Percentiles rank a stretch among this genome's conserved stretches.
Evolutionary conservation across 1,284 basidiomycete genomes (phyloP).

Genomic region (Lentinula novae-zelandiae): DNA sequence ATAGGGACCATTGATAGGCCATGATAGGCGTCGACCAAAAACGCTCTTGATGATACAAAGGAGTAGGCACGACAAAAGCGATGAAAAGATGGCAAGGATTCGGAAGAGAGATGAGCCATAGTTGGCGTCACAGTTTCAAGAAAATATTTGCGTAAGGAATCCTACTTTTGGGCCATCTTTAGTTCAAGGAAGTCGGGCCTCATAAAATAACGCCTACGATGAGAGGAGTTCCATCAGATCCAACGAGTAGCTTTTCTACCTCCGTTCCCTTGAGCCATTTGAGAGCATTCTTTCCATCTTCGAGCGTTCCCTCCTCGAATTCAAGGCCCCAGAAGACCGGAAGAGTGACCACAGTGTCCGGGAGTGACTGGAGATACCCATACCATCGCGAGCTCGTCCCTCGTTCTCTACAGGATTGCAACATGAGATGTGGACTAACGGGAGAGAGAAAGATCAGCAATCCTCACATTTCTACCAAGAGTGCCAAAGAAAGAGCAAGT

Average conservation of each 20-base stretch:
- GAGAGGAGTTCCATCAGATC: neutral
- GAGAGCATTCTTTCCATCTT: constrained; percentile 35
- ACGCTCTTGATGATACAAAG: constrained; percentile 84
- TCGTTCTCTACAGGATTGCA: constrained; percentile 27
- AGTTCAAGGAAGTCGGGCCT: neutral
- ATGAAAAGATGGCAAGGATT: constrained; percentile 17
- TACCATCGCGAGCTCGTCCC: constrained; percentile 54
- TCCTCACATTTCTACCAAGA: constrained; percentile 63
- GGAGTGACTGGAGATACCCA: constrained; percentile 67
- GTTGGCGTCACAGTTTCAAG: constrained; percentile 33
- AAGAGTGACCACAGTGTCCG: constrained; percentile 46
- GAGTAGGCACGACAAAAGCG: constrained; percentile 73
- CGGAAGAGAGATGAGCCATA: constrained; percentile 26
- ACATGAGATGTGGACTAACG: constrained; percentile 14
- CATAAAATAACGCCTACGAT: neutral
- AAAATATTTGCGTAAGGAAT: constrained; percentile 36
- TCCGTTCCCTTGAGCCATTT: constrained; percentile 50
- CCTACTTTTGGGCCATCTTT: constrained; percentile 23
- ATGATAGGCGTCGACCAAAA: constrained; percentile 85
- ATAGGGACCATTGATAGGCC: constrained; percentile 86
- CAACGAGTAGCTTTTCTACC: constrained; percentile 26
- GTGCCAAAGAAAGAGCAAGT: constrained; percentile 55
- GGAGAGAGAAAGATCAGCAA: constrained; percentile 14
- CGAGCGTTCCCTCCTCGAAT: constrained; percentile 17
- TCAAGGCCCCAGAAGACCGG: constrained; percentile 58